A percentile compares a stretch with the other conserved stretches of the same genome.
Evolutionary conservation across 352 stramenopile genomes (phyloP).

Genomic region (Phytopythium ostracodes): DNA sequence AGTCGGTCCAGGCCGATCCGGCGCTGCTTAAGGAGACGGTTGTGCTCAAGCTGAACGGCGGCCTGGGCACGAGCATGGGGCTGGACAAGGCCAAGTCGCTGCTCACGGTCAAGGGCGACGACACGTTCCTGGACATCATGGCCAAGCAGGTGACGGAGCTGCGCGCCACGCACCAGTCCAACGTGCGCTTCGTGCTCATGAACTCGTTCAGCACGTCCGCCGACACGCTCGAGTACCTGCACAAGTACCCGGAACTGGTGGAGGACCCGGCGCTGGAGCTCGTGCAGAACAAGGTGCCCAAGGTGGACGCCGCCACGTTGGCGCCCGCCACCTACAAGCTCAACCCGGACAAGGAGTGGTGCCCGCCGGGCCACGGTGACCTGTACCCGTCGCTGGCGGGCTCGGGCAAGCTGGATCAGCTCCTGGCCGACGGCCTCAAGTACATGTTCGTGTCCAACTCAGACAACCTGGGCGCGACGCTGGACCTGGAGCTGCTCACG

Average conservation of each 20-base stretch:
- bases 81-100: constrained; percentile 96
- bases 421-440: constrained; percentile 81
- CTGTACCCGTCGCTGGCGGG: constrained; percentile 81
- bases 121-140: constrained; percentile 92
- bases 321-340: constrained; percentile 46
- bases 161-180: constrained; percentile 90
- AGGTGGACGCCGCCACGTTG: constrained; percentile 89
- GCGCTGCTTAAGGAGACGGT: constrained; percentile 80
- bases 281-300: constrained; percentile 98
- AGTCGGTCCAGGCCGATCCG: constrained; percentile 65
- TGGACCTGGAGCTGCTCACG: constrained; percentile 83
- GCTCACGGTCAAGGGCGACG: constrained; percentile 91
- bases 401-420: constrained; percentile 84
- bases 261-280: constrained; percentile 96
- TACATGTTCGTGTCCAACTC: constrained; percentile 92
- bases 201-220: constrained; percentile 87
- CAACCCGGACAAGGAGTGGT: constrained; percentile 86
- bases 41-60: constrained; percentile 86
- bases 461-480: constrained; percentile 81
- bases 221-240: constrained; percentile 83
- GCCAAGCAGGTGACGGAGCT: constrained; percentile 93
- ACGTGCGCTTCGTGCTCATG: constrained; percentile 89
- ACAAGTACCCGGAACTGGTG: constrained; percentile 89
- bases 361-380: constrained; percentile 80
- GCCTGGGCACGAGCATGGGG: constrained; percentile 84